phyloP scores from a whole-genome alignment of 1,139 yeast genomes.

The Blastobotrys aristatus region DNA sequence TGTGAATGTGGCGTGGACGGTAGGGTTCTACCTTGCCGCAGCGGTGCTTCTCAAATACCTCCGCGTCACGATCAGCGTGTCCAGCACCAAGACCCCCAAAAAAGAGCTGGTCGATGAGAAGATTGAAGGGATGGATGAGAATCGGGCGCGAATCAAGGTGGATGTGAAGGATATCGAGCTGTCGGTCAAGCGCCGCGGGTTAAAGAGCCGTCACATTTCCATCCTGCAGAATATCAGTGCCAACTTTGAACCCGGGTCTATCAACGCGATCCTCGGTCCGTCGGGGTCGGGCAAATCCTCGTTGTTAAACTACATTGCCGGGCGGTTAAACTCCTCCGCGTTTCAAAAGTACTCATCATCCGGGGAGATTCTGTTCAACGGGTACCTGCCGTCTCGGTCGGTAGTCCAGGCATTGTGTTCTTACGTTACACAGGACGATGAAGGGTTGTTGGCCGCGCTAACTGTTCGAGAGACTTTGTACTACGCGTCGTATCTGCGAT shows the following conservation, averaged over 20 bases:
- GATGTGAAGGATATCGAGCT: conserved; percentile 21
- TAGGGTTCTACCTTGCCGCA: conserved; percentile 51
- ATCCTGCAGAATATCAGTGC: conserved; percentile 54
- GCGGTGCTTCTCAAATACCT: conserved; percentile 40
- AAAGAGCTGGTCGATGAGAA: conserved; percentile 12
- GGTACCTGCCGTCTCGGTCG: conserved; percentile 41
- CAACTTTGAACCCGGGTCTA: conserved; percentile 52
- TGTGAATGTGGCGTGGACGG: conserved; percentile 53
- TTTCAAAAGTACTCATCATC: conserved; percentile 36
- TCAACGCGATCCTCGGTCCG: conserved; percentile 88
- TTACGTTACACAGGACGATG: conserved; percentile 79
- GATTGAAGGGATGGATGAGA: conserved; percentile 4
- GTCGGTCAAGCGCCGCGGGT: conserved; percentile 9
- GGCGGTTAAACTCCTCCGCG: conserved; percentile 45
- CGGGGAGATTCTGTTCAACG: conserved; percentile 45
- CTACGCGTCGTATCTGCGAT: conserved; percentile 65
- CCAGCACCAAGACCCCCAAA: conserved; percentile 28
- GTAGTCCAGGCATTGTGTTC: conserved; percentile 53
- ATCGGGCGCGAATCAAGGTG: conserved; percentile 17
- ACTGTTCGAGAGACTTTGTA: conserved; percentile 74
- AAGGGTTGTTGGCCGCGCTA: conserved; percentile 58
- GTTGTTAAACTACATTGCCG: conserved; percentile 59
- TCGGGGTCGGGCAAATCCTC: conserved; percentile 87
- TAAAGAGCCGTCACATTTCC: conserved; percentile 12
- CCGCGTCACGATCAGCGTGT: conserved; percentile 51